Percentiles rank a stretch among this genome's conserved stretches.
Evolutionary conservation across 2,329 filamentous ascomycete species (phyloP).

Genomic region (Ophiosphaerella narmari): DNA sequence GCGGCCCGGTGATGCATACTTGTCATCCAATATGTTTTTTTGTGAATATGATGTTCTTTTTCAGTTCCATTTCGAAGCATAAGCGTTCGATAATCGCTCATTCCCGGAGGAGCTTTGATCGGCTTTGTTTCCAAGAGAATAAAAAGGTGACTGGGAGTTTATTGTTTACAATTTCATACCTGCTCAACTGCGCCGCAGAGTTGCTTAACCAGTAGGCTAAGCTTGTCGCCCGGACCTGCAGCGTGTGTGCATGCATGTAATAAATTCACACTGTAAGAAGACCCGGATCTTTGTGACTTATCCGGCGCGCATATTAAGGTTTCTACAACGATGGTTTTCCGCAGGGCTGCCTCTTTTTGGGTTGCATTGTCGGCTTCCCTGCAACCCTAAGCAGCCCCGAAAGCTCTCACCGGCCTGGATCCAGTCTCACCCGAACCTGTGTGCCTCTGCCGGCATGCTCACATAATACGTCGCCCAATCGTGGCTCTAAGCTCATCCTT

Average conservation of each 20-base stretch:
- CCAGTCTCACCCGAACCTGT: background rate
- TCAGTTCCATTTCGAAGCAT: background rate
- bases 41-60: too few relatives aligned
- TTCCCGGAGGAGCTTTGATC: background rate
- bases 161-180: background rate
- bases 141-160: background rate
- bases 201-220: conserved; percentile 1
- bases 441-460: background rate
- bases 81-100: background rate
- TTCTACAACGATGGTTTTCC: too few relatives aligned
- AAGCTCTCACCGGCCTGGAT: background rate
- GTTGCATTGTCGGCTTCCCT: background rate
- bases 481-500: background rate
- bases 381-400: background rate
- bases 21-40: background rate
- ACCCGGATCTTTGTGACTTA: background rate
- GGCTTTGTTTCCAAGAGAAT: background rate
- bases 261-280: background rate
- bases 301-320: conserved; percentile 4
- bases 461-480: conserved; percentile 1
- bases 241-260: background rate
- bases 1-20: background rate
- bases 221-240: background rate
- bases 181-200: conserved; percentile 1
- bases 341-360: too few relatives aligned